Evolutionary conservation across 768 basidiomycete genomes (phyloP).

Genomic region (Gymnopilus dilepis): DNA sequence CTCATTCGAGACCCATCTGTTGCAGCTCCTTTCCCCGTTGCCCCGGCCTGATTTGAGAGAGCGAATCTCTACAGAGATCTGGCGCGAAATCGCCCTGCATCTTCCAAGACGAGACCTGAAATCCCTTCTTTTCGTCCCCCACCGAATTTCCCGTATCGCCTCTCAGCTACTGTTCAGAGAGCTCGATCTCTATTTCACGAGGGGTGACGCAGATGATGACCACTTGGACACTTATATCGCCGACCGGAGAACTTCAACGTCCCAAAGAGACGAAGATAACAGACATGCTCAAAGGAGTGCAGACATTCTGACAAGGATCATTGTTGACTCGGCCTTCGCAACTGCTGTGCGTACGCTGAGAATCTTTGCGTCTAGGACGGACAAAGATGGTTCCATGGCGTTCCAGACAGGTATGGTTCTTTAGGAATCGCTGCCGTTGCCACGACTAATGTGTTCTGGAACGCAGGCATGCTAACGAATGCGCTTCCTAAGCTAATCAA

Average conservation of each 20-base stretch:
- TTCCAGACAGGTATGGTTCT: constrained; percentile 63
- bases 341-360: constrained; percentile 59
- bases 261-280: constrained; percentile 43
- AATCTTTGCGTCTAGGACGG: constrained; percentile 58
- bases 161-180: constrained; percentile 69
- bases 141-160: constrained; percentile 70
- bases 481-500: constrained; percentile 67
- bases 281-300: constrained; percentile 69
- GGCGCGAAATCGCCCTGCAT: constrained; percentile 69
- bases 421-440: background rate
- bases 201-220: constrained; percentile 28
- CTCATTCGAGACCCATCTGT: background rate
- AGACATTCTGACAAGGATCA: constrained; percentile 71
- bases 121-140: constrained; percentile 65
- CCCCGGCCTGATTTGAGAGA: constrained; percentile 47
- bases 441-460: background rate
- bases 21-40: constrained; percentile 45
- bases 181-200: constrained; percentile 66
- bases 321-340: constrained; percentile 64
- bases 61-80: constrained; percentile 70
- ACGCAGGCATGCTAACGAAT: constrained; percentile 69
- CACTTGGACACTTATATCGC: constrained; percentile 21
- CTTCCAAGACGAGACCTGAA: constrained; percentile 70
- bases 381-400: constrained; percentile 54
- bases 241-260: constrained; percentile 22